A percentile compares a stretch with the other conserved stretches of the same genome.
Conservation (phyloP, 1,284 basidiomycete genomes). For the Ceratobasidium sp. region DNA sequence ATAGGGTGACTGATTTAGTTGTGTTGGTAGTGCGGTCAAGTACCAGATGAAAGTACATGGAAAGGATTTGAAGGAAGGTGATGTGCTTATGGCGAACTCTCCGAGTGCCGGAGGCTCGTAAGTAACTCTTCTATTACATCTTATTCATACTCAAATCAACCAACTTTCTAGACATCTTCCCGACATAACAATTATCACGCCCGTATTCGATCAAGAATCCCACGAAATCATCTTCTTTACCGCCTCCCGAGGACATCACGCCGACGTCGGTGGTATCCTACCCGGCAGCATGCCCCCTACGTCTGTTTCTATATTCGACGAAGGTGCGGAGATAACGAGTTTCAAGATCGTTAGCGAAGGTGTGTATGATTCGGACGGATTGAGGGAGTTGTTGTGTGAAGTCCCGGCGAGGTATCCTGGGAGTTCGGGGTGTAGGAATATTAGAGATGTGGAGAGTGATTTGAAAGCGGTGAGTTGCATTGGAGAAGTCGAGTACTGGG, state of each 20-base stretch:
- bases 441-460: conserved; percentile 92
- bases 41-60: conserved; percentile 87
- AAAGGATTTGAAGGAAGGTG: conserved; percentile 79
- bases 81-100: conserved; percentile 92
- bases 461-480: conserved; percentile 78
- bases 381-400: conserved; percentile 86
- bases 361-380: conserved; percentile 79
- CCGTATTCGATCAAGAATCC: conserved; percentile 72
- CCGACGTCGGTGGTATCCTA: conserved; percentile 81
- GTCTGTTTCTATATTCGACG: conserved; percentile 89
- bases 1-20: neutral
- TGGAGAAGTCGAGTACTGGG: too few species aligned
- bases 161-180: conserved; percentile 73
- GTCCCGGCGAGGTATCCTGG: conserved; percentile 87
- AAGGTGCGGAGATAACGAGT: conserved; percentile 91
- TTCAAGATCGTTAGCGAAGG: conserved; percentile 94
- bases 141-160: conserved; percentile 12
- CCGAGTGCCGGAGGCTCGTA: conserved; percentile 89
- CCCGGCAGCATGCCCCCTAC: conserved; percentile 95
- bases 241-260: conserved; percentile 90
- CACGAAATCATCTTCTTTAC: conserved; percentile 90
- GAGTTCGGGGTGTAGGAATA: conserved; percentile 84
- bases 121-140: conserved; percentile 52
- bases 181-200: conserved; percentile 91
- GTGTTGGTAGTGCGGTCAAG: conserved; percentile 77